Conservation (phyloP, 2,329 filamentous ascomycete species). For the Penicillium sp. region DNA sequence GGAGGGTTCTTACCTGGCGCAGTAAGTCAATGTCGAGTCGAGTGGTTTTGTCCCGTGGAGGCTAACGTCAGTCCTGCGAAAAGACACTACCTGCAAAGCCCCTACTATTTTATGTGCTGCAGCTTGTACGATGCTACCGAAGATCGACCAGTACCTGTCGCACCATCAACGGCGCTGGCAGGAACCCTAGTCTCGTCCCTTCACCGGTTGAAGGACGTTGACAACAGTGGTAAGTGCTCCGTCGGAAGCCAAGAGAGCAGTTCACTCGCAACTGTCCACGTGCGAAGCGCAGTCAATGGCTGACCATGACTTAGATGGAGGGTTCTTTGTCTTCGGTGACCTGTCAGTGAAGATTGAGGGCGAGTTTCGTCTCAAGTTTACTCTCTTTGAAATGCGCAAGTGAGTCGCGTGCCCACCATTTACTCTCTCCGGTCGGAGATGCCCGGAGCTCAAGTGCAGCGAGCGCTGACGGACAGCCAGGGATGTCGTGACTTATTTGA, state of each 20-base stretch:
- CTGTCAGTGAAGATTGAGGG: slow-evolving; percentile 77
- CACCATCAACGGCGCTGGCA: slow-evolving; percentile 59
- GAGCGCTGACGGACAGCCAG: slow-evolving; percentile 28
- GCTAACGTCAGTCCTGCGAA: slow-evolving; percentile 17
- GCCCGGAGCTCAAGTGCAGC: background rate
- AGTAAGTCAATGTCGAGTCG: slow-evolving; percentile 52
- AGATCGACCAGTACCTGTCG: slow-evolving; percentile 45
- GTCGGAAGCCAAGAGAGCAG: background rate
- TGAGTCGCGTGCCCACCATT: slow-evolving; percentile 35
- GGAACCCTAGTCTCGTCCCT: slow-evolving; percentile 79
- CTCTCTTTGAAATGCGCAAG: slow-evolving; percentile 72
- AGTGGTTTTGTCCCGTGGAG: background rate
- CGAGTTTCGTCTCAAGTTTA: slow-evolving; percentile 72
- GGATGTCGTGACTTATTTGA: slow-evolving; percentile 54
- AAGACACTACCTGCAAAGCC: slow-evolving; percentile 65
- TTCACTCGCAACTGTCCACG: background rate
- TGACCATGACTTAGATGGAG: slow-evolving; percentile 60
- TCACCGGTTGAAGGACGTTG: slow-evolving; percentile 76
- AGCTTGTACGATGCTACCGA: slow-evolving; percentile 57
- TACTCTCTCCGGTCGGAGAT: slow-evolving; percentile 3
- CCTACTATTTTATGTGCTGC: slow-evolving; percentile 65
- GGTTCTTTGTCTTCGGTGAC: slow-evolving; percentile 90
- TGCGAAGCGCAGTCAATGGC: background rate
- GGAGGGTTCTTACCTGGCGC: slow-evolving; percentile 53
- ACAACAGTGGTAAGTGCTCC: slow-evolving; percentile 59